phyloP scores from a whole-genome alignment of 2,329 filamentous ascomycete species.

The Sclerotinia borealis region DNA sequence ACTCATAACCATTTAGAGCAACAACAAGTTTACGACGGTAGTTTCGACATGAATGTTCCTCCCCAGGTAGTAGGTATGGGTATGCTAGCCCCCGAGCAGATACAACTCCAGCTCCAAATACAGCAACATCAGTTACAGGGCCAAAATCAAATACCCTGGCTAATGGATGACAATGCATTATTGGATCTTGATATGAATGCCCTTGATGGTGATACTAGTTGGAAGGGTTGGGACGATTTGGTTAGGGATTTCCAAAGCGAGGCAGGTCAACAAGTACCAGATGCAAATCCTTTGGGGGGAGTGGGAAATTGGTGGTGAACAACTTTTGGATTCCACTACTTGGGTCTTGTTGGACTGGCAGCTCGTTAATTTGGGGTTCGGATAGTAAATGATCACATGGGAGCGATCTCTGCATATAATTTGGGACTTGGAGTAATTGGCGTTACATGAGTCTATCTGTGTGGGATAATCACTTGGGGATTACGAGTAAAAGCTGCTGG shows the following conservation, averaged over 20 bases:
- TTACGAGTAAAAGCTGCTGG: neutral
- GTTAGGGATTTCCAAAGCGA: conserved; percentile 32
- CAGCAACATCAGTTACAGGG: conserved; percentile 16
- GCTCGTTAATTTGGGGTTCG: neutral
- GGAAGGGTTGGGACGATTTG: conserved; percentile 34
- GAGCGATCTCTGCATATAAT: neutral
- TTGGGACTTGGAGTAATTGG: neutral
- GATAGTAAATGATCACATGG: neutral
- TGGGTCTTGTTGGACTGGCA: neutral
- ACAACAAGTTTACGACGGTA: neutral
- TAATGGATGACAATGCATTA: conserved; percentile 27
- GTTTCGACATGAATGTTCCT: conserved; percentile 12
- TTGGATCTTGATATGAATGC: conserved; percentile 29
- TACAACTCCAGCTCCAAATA: conserved; percentile 23
- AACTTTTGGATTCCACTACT: neutral
- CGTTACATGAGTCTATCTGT: neutral
- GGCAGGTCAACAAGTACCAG: conserved; percentile 12
- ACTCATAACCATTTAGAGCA: neutral
- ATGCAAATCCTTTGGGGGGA: conserved; percentile 20
- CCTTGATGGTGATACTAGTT: conserved; percentile 27
- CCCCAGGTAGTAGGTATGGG: conserved; percentile 25
- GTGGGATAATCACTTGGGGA: neutral
- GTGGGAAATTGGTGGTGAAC: conserved; percentile 29
- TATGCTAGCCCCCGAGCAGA: conserved; percentile 21
- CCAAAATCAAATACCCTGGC: conserved; percentile 15